Base-by-base conservation (phyloP, 202 grass and related monocot species). In the Schoenoplectus triqueter region DNA sequence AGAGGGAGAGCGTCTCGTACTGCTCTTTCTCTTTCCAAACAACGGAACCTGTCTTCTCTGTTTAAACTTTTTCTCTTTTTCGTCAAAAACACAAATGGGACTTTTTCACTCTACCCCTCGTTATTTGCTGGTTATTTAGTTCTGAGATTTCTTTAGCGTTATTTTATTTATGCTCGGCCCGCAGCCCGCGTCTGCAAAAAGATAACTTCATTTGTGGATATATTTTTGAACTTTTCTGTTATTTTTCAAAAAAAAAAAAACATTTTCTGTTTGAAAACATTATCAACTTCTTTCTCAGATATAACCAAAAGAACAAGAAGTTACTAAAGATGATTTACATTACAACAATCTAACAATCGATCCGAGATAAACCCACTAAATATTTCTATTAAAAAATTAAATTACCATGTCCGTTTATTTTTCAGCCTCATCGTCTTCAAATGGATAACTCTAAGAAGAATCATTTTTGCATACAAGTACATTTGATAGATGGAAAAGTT, bases 1-100 rank as follows among this genome's bases (percentile, higher is more conserved):
- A 73, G 69, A 86, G 39, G 80, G 47, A 42, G 82, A 89, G 87
- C 89, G 86, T 62, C 86, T 82, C 83, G 83, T 86, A 86, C 79
- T 84, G 83, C 83, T 60, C 86, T 84, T 80, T 86, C 88, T 87
- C 31, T 78, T 7, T 78, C 54, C 14, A 61, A 61, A 61, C 75
- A 79, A 79, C 75, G 75, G 75, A 61, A 79, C 75, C n/a, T 62
- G 59, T 62, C 59, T 62, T 15, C 59, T 5, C 75, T 78, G 55
- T 79, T 79, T 79, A 39, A 79, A 79, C 75, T 79, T 79, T 60
- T 72, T 45, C 40, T 39, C 21, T 45, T 61, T 55, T 79, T 61
- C 44, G 75, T 61, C 55, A 61, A 39, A 60, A 60, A 13, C 18
- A 22, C 49, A 75, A 31, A 75, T 75, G 19, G 18, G 54, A 79